Evolutionary conservation across 441 rosid genomes (phyloP).

Genomic region (Macaranga tanarius): DNA sequence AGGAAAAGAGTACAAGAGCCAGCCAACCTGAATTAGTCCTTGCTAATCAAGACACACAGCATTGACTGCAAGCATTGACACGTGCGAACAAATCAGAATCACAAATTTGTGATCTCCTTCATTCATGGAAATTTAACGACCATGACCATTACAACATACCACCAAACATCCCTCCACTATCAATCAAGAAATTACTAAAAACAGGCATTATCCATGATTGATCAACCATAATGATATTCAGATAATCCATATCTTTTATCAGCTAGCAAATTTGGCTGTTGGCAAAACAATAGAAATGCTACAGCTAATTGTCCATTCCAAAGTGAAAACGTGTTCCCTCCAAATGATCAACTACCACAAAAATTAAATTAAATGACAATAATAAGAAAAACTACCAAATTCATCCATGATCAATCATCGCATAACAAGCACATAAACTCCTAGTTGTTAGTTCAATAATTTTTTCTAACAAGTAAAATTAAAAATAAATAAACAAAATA

Average conservation of each 20-base stretch:
- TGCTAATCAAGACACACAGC: neutral
- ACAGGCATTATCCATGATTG: neutral
- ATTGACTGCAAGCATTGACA: constrained; percentile 1
- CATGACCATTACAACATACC: neutral
- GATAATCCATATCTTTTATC: neutral
- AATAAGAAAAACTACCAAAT: neutral
- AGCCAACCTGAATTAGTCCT: neutral
- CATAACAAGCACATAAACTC: neutral
- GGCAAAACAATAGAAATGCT: neutral
- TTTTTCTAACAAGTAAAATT: neutral
- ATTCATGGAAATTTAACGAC: neutral
- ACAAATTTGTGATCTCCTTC: constrained; percentile 3
- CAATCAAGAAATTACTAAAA: neutral
- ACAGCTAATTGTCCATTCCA: neutral
- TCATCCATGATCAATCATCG: neutral
- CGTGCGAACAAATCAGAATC: neutral
- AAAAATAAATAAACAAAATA: neutral
- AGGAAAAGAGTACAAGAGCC: neutral
- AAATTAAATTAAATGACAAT: neutral
- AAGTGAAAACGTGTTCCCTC: neutral
- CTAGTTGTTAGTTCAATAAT: neutral
- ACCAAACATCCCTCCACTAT: neutral
- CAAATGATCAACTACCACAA: neutral
- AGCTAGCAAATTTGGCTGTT: neutral
- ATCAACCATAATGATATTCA: neutral